A percentile compares a stretch with the other conserved stretches of the same genome.
Evolutionary conservation across 148 eudicot species (phyloP).

Genomic region (Talinum fruticosum): DNA sequence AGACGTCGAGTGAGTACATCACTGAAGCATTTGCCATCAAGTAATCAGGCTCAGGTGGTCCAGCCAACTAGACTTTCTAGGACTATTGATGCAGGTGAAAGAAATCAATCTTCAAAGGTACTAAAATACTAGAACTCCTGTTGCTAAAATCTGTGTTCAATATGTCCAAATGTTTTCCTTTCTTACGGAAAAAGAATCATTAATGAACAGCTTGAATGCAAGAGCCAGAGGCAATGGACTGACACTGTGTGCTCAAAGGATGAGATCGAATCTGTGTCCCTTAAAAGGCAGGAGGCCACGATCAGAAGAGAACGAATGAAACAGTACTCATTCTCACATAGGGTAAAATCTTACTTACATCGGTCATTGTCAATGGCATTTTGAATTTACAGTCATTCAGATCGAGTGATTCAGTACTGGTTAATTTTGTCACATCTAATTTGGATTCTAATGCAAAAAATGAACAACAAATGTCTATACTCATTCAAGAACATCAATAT

Average conservation of each 20-base stretch:
- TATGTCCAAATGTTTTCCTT: background rate
- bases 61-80: constrained; percentile 18
- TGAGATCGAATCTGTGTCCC: constrained; percentile 47
- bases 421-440: background rate
- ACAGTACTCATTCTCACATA: constrained; percentile 69
- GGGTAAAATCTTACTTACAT: constrained; percentile 39
- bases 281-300: constrained; percentile 51
- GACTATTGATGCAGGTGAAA: constrained; percentile 17
- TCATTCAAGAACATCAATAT: background rate
- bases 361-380: background rate
- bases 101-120: constrained; percentile 34
- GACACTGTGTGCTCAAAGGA: constrained; percentile 46
- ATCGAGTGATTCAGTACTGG: background rate
- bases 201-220: constrained; percentile 45
- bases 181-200: background rate
- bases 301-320: constrained; percentile 65
- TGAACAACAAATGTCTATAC: background rate
- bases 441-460: background rate
- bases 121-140: background rate
- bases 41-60: background rate
- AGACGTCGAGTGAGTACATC: constrained; percentile 37
- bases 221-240: constrained; percentile 50
- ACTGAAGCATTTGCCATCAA: constrained; percentile 28
- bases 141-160: background rate
- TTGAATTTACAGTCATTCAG: too few species aligned